These are phyloP conservation scores for Fusarium sp. DNA, from an alignment of 2,329 filamentous ascomycete species.

Conservation along the genomic window DNA sequence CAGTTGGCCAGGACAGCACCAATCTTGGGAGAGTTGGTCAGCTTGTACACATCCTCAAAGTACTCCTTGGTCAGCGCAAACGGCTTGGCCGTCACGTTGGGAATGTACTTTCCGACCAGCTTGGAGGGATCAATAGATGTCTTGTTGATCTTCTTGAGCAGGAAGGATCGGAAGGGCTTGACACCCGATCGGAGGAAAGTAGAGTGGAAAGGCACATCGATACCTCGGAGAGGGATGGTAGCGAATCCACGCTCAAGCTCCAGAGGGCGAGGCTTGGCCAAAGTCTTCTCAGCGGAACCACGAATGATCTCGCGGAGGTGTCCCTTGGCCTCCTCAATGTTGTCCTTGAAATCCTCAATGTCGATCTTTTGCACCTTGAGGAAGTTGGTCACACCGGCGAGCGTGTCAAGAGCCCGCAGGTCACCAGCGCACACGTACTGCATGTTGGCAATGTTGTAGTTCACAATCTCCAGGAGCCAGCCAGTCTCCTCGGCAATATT, in stretches of 20 bases:
- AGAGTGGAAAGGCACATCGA: slow-evolving; percentile 98
- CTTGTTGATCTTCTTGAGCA: slow-evolving; percentile 99
- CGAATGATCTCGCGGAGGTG: slow-evolving; percentile 91
- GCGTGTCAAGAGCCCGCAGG: slow-evolving; percentile 72
- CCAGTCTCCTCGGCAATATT: slow-evolving; percentile 92
- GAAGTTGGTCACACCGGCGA: slow-evolving; percentile 87
- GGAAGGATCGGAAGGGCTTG: slow-evolving; percentile 97
- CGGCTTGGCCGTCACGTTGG: slow-evolving; percentile 95
- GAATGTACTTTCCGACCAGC: slow-evolving; percentile 97
- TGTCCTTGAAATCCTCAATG: slow-evolving; percentile 90
- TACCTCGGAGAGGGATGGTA: slow-evolving; percentile 94
- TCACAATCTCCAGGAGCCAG: slow-evolving; percentile 98
- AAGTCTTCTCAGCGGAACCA: slow-evolving; percentile 84
- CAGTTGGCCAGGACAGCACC: slow-evolving; percentile 85
- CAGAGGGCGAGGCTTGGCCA: slow-evolving; percentile 85
- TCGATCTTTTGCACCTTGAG: slow-evolving; percentile 97
- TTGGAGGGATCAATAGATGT: slow-evolving; percentile 97
- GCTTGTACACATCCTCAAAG: slow-evolving; percentile 96
- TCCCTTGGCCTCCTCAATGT: slow-evolving; percentile 88
- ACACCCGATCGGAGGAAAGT: slow-evolving; percentile 98
- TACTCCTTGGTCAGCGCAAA: slow-evolving; percentile 98
- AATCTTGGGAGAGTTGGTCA: slow-evolving; percentile 85
- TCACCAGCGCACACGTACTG: slow-evolving; percentile 77
- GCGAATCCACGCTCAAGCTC: slow-evolving; percentile 94
- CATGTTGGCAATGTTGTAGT: slow-evolving; percentile 84